A percentile compares a stretch with the other conserved stretches of the same genome.
Evolutionary conservation across 495 filamentous ascomycete genomes (phyloP).

Genomic region (Aspergillus bridgeri): DNA sequence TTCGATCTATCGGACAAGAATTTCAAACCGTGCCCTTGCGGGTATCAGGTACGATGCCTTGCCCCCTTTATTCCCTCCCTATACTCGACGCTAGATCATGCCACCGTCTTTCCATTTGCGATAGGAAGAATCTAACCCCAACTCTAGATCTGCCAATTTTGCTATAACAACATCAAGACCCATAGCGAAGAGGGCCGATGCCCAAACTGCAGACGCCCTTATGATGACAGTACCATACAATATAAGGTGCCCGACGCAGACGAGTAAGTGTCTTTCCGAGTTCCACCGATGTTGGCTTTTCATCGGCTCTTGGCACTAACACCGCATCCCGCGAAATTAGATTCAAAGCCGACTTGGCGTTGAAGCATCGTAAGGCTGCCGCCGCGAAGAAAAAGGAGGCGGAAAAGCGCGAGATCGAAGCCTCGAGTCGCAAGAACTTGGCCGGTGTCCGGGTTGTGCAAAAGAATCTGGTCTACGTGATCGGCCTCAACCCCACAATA

Average conservation of each 20-base stretch:
- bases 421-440: constrained; percentile 88
- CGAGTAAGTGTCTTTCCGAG: constrained; percentile 61
- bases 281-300: not conserved
- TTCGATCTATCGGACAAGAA: constrained; percentile 96
- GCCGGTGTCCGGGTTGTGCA: constrained; percentile 93
- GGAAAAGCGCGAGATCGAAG: constrained; percentile 93
- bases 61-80: not conserved
- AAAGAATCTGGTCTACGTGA: constrained; percentile 98
- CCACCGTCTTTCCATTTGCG: constrained; percentile 4
- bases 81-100: not conserved
- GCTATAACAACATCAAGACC: constrained; percentile 93
- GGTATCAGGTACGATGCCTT: constrained; percentile 75
- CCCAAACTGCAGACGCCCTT: constrained; percentile 90
- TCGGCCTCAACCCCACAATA: constrained; percentile 85
- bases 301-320: constrained; percentile 24
- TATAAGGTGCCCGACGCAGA: constrained; percentile 91
- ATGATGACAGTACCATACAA: constrained; percentile 94
- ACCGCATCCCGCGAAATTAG: constrained; percentile 26
- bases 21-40: constrained; percentile 96
- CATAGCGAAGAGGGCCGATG: constrained; percentile 93
- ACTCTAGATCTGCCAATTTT: constrained; percentile 94
- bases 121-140: constrained; percentile 10
- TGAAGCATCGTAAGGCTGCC: constrained; percentile 87
- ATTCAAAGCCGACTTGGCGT: constrained; percentile 81
- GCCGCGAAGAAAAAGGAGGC: constrained; percentile 91